Percentiles rank a stretch among this genome's conserved stretches.
These are phyloP conservation scores for Boletellus ananiceps DNA, from an alignment of 768 basidiomycete species.

Conservation along the genomic window DNA sequence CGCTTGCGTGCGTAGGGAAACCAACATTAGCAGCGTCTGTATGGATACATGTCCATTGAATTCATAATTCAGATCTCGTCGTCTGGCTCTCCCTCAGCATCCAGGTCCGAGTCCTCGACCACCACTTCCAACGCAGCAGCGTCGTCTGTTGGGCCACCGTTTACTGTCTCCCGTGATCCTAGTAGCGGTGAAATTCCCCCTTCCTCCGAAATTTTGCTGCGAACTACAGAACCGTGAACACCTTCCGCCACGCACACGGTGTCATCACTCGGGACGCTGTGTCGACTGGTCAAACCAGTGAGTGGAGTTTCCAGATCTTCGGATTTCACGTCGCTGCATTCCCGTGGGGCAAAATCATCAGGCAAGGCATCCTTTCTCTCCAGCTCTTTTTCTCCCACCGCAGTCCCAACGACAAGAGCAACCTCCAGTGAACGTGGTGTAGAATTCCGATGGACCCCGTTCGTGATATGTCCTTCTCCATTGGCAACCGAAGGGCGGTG, in stretches of 20 bases:
- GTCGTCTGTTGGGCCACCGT: conserved; percentile 5
- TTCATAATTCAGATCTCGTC: conserved; percentile 44
- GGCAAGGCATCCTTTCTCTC: conserved; percentile 1
- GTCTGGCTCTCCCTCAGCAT: conserved; percentile 43
- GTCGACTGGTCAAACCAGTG: conserved; percentile 45
- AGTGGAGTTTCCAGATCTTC: conserved; percentile 53
- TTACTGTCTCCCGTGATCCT: conserved; percentile 1
- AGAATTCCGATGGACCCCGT: conserved; percentile 11
- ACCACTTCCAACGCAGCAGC: neutral
- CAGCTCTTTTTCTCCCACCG: neutral
- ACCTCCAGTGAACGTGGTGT: neutral
- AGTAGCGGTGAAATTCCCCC: conserved; percentile 8
- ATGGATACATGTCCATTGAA: conserved; percentile 18
- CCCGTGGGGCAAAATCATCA: conserved; percentile 4
- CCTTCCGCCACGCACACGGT: conserved; percentile 42
- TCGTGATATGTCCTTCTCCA: conserved; percentile 13
- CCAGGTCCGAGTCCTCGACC: conserved; percentile 32
- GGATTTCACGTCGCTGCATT: conserved; percentile 39
- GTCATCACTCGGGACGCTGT: conserved; percentile 57
- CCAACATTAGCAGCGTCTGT: conserved; percentile 19
- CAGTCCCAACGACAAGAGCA: neutral
- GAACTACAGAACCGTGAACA: conserved; percentile 25
- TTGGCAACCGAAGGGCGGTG: conserved; percentile 7
- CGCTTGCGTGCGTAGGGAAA: neutral
- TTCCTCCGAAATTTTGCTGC: conserved; percentile 24